Evolutionary conservation across 768 basidiomycete species (phyloP), one percentile per base, ranked within the genome.

Genomic region (Lentinus tigrinus): DNA sequence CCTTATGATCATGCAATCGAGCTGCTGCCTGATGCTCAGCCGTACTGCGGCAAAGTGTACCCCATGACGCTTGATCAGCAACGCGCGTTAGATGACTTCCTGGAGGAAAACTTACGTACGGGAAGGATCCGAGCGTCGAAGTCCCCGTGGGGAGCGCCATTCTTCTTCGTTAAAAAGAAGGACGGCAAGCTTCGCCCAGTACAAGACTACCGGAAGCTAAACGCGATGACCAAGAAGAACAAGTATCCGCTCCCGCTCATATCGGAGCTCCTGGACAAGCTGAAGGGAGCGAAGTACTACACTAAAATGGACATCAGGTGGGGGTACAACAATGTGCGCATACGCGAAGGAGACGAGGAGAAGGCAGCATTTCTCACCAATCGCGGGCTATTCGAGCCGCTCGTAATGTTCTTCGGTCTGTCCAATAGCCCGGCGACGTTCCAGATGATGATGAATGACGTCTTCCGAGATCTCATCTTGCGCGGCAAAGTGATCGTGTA

Each of bases 281-380:
- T 36, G 47, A 63, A 48, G 46, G 47, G 48, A 26, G 57, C 52
- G 3, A 53, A 53, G 44, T 47, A 61, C 34, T 68, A 71, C 63
- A 71, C 70, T 24, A 72, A 68, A 40, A 31, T 74, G 19, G 72
- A 75, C 38, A 7, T 62, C 1, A 31, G 50, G 1, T 47, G 60
- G 34, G 72, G 67, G 4, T 77, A 72, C 57, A 70, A 75, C 50
- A 72, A 70, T 23, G 49, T 75, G 5, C 57, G 67, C 3, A 73
- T 81, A 40, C 70, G 69, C 14, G 67, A 73, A 37, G 78, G 77
- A 1, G 71, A 80, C 57, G 69, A 78, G 61, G 72, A 66, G 70
- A 81, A 77, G 60, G 76, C 71, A 3, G 74, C 70, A 10, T 75
- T 83, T 57, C 34, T 63, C 3, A 77, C 74, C 0, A 61, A 68